These are phyloP conservation scores for Harrya chromipes DNA, from an alignment of 768 basidiomycete genomes.

Conservation along the genomic window DNA sequence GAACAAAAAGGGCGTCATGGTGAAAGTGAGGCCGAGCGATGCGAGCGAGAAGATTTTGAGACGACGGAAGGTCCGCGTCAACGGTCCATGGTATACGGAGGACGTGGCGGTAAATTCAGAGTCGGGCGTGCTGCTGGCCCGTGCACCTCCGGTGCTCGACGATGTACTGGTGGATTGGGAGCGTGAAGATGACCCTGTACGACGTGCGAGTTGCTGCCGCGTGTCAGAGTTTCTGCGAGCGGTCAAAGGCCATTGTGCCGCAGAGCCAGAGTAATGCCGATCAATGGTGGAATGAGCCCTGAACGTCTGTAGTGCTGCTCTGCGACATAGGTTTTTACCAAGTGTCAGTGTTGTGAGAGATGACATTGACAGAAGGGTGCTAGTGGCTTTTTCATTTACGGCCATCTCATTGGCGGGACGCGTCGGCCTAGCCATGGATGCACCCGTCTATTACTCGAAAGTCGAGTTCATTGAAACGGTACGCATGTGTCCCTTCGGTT, in stretches of 20 bases:
- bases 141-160: constrained; percentile 1
- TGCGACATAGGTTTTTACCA: constrained; percentile 15
- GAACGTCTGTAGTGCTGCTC: constrained; percentile 8
- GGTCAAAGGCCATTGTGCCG: not conserved
- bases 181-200: not conserved
- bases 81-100: constrained; percentile 61
- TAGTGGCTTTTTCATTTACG: too few relatives aligned
- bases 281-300: not conserved
- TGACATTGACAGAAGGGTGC: not conserved
- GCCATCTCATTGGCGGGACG: constrained; percentile 2
- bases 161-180: constrained; percentile 12
- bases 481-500: constrained; percentile 15
- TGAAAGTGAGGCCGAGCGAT: constrained; percentile 65
- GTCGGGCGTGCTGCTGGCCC: not conserved
- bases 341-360: constrained; percentile 6
- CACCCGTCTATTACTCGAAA: constrained; percentile 75
- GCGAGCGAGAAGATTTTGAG: constrained; percentile 83
- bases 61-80: constrained; percentile 67
- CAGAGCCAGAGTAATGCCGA: constrained; percentile 1
- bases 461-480: constrained; percentile 90
- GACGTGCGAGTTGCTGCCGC: not conserved
- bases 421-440: constrained; percentile 49
- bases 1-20: constrained; percentile 79
- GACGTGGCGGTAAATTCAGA: not conserved
- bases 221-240: too few relatives aligned